Evolutionary conservation across 1,284 basidiomycete species (phyloP), one percentile per base, ranked within the genome.

Genomic region (Sporisorium exsertum): DNA sequence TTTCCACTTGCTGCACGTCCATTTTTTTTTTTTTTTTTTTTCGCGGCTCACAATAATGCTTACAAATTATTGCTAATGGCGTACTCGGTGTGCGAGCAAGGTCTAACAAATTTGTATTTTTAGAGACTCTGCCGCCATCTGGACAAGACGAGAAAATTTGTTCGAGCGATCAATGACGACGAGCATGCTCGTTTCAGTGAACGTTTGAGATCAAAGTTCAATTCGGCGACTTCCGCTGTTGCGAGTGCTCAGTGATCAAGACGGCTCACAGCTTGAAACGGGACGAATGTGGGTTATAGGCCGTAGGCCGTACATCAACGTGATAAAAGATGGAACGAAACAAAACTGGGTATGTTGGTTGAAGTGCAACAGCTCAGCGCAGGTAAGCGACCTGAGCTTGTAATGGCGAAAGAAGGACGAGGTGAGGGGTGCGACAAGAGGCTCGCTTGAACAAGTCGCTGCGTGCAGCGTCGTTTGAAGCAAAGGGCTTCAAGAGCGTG

Each of bases 1-100:
- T 57, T 52, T 52, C 58, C 53, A 57, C 54, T 55, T 59, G 20
- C 57, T 67, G 65, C 58, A 62, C 54, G 58, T 61, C 65, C 58
- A 58, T 49, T 58, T 57, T 61, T 57, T 61, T 24, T 26, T 57
- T 61, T 57, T 61, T 24, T 26, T n/a, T n/a, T n/a, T n/a, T n/a
- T n/a, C n/a, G n/a, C 47, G 12, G 26, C n/a, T 37, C 49, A 16
- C n/a, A 29, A 6, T 20, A 10, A 2, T 22, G 49, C 29, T 61
- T 43, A 47, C 51, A 42, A 56, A 49, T 42, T 12, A 46, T 60
- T 24, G 13, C 12, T 46, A 52, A 60, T 60, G n/a, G n/a, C n/a
- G n/a, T n/a, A n/a, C n/a, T n/a, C n/a, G n/a, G n/a, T n/a, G n/a
- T n/a, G n/a, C n/a, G n/a, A n/a, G n/a, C 33, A 40, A 4, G 18